Evolutionary conservation across 176 grass and related monocot genomes (phyloP).

Genomic region (Triticum urartu): DNA sequence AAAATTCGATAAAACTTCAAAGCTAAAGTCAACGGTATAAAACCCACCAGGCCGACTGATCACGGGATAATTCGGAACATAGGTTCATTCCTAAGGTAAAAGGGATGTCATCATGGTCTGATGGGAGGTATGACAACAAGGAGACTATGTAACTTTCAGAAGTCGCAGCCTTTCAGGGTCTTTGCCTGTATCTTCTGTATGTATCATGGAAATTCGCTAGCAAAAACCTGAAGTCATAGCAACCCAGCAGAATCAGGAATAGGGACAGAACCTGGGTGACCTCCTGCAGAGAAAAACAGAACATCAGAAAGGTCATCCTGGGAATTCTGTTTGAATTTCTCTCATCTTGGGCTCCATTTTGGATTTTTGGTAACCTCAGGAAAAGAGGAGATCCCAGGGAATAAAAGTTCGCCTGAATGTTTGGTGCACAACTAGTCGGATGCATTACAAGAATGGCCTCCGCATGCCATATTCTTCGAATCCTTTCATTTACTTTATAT

Average conservation of each 20-base stretch:
- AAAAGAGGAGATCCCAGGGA: neutral
- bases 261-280: slow-evolving; percentile 45
- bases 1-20: neutral
- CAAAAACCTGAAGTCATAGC: slow-evolving; percentile 22
- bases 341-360: neutral
- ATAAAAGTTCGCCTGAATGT: neutral
- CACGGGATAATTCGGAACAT: neutral
- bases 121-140: neutral
- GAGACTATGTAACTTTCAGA: neutral
- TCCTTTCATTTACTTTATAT: neutral
- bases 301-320: neutral
- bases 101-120: neutral
- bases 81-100: slow-evolving; percentile 7
- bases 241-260: slow-evolving; percentile 42
- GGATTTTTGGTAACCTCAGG: neutral
- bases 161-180: neutral
- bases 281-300: slow-evolving; percentile 9
- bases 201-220: neutral
- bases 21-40: neutral
- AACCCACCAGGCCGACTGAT: neutral
- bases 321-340: neutral
- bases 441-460: neutral
- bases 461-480: neutral
- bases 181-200: slow-evolving; percentile 20
- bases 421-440: slow-evolving; percentile 5